A percentile compares a stretch with the other conserved stretches of the same genome.
phyloP scores from a whole-genome alignment of 129 eudicot species.

The Dittrichia graveolens region DNA sequence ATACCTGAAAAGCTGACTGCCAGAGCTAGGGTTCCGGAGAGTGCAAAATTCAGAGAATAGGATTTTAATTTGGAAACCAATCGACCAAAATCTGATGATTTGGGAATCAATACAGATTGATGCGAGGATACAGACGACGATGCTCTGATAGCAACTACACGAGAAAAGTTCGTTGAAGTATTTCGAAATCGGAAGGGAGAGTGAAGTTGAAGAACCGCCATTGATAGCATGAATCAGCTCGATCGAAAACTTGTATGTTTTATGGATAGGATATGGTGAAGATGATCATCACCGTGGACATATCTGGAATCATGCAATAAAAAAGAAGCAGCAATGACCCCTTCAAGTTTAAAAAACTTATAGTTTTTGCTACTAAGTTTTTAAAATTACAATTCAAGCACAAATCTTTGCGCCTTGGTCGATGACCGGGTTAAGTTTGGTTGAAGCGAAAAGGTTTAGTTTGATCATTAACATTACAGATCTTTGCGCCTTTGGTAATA shows the following conservation, averaged over 20 bases:
- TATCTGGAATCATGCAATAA: slow-evolving; percentile 24
- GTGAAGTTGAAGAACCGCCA: slow-evolving; percentile 49
- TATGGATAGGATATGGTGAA: slow-evolving; percentile 35
- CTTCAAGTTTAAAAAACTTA: slow-evolving; percentile 10
- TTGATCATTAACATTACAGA: no score
- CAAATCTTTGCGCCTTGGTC: not conserved
- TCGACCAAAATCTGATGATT: slow-evolving; percentile 26
- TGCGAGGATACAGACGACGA: slow-evolving; percentile 38
- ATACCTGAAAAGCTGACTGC: slow-evolving; percentile 69
- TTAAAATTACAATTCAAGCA: not conserved
- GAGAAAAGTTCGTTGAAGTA: slow-evolving; percentile 2
- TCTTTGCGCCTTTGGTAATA: no score
- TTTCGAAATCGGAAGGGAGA: slow-evolving; percentile 30
- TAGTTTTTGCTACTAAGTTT: not conserved
- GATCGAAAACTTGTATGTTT: not conserved
- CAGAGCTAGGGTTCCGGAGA: slow-evolving; percentile 69
- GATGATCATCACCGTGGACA: slow-evolving; percentile 14
- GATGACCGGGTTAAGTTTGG: no score
- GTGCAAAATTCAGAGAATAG: slow-evolving; percentile 51
- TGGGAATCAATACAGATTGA: slow-evolving; percentile 25
- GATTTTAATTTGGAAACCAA: slow-evolving; percentile 53
- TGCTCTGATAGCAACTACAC: slow-evolving; percentile 22
- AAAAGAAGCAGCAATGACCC: not conserved
- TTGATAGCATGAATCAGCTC: slow-evolving; percentile 4
- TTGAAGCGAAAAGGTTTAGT: no score